A percentile compares a stretch with the other conserved stretches of the same genome.
These are phyloP conservation scores for Thelephora aurantiotincta DNA, from an alignment of 768 basidiomycete species.

Conservation along the genomic window DNA sequence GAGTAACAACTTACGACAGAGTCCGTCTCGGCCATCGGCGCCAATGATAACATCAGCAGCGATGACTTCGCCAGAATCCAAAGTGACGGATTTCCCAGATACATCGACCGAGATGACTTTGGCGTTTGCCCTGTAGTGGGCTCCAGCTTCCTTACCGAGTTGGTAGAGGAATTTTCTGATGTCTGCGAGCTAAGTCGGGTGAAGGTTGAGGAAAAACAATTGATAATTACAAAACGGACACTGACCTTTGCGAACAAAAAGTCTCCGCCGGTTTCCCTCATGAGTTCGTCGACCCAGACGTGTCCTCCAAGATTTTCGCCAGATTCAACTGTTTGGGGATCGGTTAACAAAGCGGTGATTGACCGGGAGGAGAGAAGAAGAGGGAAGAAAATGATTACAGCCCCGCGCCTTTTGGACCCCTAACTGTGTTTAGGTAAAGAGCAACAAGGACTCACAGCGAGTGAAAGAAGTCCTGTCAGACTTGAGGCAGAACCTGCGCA, in stretches of 20 bases:
- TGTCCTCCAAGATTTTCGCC: conserved; percentile 17
- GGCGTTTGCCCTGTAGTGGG: conserved; percentile 12
- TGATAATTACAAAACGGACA: not conserved
- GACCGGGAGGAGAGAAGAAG: not conserved
- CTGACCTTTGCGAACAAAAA: conserved; percentile 18
- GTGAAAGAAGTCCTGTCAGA: conserved; percentile 12
- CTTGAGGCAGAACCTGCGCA: conserved; percentile 11
- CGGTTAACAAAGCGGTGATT: not conserved
- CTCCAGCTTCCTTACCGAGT: conserved; percentile 15
- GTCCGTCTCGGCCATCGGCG: conserved; percentile 20
- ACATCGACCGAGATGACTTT: conserved; percentile 15
- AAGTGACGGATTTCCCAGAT: conserved; percentile 11
- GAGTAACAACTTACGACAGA: conserved; percentile 8
- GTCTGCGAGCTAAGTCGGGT: conserved; percentile 15
- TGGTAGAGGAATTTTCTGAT: conserved; percentile 19
- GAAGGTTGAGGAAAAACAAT: not conserved
- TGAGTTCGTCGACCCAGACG: conserved; percentile 16
- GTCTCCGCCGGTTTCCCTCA: conserved; percentile 16
- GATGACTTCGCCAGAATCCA: conserved; percentile 17
- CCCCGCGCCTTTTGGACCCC: not conserved
- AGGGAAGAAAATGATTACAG: not conserved
- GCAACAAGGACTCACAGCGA: conserved; percentile 9
- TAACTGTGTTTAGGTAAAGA: not conserved
- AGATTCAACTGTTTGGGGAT: conserved; percentile 10
- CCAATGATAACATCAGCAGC: conserved; percentile 21